Percentiles rank a stretch among this genome's conserved stretches.
Conservation (phyloP, 768 basidiomycete species). For the Ephemerocybe angulata region DNA sequence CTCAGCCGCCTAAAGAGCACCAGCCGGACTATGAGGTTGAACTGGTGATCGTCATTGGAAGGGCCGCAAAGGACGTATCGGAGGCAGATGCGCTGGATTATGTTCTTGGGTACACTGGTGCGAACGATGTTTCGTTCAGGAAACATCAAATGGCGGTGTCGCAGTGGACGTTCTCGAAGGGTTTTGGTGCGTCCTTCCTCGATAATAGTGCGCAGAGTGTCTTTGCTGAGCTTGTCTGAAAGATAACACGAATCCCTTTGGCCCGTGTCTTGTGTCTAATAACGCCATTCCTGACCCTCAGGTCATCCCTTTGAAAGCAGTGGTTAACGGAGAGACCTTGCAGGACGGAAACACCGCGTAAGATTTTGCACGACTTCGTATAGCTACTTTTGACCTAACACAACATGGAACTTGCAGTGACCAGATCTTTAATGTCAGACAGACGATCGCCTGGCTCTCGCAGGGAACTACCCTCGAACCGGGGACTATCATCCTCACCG, state of each 20-base stretch:
- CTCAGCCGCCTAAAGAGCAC: conserved; percentile 67
- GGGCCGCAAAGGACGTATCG: conserved; percentile 72
- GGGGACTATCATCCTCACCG: conserved; percentile 80
- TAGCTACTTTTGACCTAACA: not conserved
- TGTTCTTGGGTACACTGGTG: conserved; percentile 77
- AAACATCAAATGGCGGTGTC: conserved; percentile 75
- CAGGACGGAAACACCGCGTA: conserved; percentile 82
- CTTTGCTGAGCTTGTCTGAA: not conserved
- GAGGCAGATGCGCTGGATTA: conserved; percentile 82
- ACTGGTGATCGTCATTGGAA: conserved; percentile 79
- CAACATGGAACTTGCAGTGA: conserved; percentile 40
- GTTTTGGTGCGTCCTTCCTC: conserved; percentile 55
- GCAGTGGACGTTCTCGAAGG: conserved; percentile 88
- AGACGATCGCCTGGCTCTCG: conserved; percentile 77
- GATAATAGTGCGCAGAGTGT: not conserved
- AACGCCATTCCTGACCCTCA: conserved; percentile 64
- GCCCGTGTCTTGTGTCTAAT: conserved; percentile 75
- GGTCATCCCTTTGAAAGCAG: conserved; percentile 54
- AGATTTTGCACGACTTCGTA: not conserved
- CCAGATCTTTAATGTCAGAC: conserved; percentile 76
- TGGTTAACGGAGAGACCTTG: conserved; percentile 61
- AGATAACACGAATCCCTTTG: conserved; percentile 74
- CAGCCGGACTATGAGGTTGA: conserved; percentile 83
- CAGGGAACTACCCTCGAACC: conserved; percentile 81
- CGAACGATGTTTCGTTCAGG: conserved; percentile 85